These are phyloP conservation scores for Haplosporangium sp. DNA, from an alignment of 371 early-diverging fungal species.

Conservation along the genomic window DNA sequence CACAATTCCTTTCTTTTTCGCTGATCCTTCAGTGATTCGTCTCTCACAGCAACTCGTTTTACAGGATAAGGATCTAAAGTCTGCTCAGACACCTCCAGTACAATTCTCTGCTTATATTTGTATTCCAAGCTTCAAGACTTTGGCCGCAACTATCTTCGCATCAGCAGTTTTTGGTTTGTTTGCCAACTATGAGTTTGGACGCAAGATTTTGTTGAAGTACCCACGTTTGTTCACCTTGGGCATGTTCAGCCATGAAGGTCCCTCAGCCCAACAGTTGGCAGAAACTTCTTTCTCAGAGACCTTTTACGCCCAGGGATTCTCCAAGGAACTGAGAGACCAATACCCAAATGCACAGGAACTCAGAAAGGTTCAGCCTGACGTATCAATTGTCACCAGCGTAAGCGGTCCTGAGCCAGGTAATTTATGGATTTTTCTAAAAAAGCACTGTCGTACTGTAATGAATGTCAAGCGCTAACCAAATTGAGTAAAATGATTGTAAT, in stretches of 20 bases:
- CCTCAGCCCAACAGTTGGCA: constrained; percentile 64
- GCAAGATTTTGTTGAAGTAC: constrained; percentile 66
- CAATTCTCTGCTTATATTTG: constrained; percentile 73
- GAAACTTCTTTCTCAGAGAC: constrained; percentile 68
- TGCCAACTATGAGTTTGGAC: constrained; percentile 66
- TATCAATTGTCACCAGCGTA: constrained; percentile 61
- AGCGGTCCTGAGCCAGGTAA: constrained; percentile 72
- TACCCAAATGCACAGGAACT: constrained; percentile 19
- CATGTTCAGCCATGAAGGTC: constrained; percentile 70
- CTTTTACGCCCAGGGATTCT: constrained; percentile 65
- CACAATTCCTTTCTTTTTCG: constrained; percentile 69
- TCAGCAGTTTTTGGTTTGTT: constrained; percentile 67
- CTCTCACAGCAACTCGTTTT: constrained; percentile 66
- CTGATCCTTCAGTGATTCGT: constrained; percentile 70
- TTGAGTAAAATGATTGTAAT: neutral
- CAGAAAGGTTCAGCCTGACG: constrained; percentile 55
- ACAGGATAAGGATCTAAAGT: constrained; percentile 37
- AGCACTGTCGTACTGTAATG: no score
- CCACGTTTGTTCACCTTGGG: constrained; percentile 68
- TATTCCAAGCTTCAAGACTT: constrained; percentile 61
- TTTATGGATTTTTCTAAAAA: no score
- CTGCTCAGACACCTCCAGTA: constrained; percentile 61
- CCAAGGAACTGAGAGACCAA: constrained; percentile 37
- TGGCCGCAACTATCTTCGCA: constrained; percentile 47
- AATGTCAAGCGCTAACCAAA: neutral